Percentiles rank a stretch among this genome's conserved stretches.
Conservation (phyloP, 2,329 filamentous ascomycete genomes). For the Periconia digitata region DNA sequence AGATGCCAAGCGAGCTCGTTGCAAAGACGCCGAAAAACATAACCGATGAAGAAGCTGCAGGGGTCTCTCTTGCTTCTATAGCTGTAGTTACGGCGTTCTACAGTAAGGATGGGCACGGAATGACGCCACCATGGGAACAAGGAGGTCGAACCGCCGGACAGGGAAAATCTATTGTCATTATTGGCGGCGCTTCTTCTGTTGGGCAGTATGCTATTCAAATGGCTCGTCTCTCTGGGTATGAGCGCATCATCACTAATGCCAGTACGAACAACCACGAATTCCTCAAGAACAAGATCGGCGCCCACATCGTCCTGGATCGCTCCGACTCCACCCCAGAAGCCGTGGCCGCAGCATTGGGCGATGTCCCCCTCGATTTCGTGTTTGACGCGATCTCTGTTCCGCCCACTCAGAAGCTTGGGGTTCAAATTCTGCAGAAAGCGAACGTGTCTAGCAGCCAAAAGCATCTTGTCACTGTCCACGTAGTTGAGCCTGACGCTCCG, state of each 20-base stretch:
- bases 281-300: slow-evolving; percentile 37
- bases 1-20: slow-evolving; percentile 18
- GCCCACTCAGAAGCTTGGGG: slow-evolving; percentile 7
- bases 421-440: slow-evolving; percentile 6
- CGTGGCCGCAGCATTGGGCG: slow-evolving; percentile 6
- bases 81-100: slow-evolving; percentile 8
- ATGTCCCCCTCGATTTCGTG: slow-evolving; percentile 6
- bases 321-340: slow-evolving; percentile 1
- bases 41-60: slow-evolving; percentile 8
- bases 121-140: slow-evolving; percentile 17
- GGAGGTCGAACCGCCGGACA: slow-evolving; percentile 4
- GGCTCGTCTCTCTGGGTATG: slow-evolving; percentile 39
- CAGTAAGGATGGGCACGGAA: slow-evolving; percentile 9
- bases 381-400: slow-evolving; percentile 9
- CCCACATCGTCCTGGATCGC: slow-evolving; percentile 15
- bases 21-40: slow-evolving; percentile 28
- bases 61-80: slow-evolving; percentile 9
- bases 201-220: slow-evolving; percentile 41
- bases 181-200: slow-evolving; percentile 42
- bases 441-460: not conserved
- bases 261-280: slow-evolving; percentile 36
- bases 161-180: slow-evolving; percentile 37
- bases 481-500: not conserved
- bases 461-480: not conserved
- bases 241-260: slow-evolving; percentile 38